phyloP scores from a whole-genome alignment of 192 early-diverging fungal genomes.

The Entomortierella parvispora region DNA sequence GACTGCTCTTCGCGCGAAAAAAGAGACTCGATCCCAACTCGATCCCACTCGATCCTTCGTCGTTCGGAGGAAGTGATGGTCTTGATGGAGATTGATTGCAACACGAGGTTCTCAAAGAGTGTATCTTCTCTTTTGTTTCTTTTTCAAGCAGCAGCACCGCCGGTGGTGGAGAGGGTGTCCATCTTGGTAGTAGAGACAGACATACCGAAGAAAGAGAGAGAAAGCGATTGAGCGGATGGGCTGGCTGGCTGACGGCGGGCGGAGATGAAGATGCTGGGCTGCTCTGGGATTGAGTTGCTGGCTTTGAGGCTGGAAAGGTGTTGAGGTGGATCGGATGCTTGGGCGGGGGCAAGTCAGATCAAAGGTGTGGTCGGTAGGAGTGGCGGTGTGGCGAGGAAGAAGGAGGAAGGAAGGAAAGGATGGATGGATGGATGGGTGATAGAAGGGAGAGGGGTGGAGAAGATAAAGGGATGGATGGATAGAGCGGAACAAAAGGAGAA shows the following conservation, averaged over 20 bases:
- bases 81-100: too few relatives aligned
- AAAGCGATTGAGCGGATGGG: background rate
- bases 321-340: too few relatives aligned
- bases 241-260: background rate
- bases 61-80: background rate
- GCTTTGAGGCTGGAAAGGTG: too few relatives aligned
- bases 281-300: too few relatives aligned
- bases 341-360: too few relatives aligned
- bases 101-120: background rate
- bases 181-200: conserved; percentile 52
- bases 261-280: background rate
- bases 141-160: background rate
- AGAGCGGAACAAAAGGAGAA: too few relatives aligned
- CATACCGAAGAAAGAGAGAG: conserved; percentile 28
- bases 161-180: conserved; percentile 38
- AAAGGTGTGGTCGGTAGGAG: too few relatives aligned
- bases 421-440: background rate
- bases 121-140: too few relatives aligned
- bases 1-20: too few relatives aligned
- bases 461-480: background rate
- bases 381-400: too few relatives aligned
- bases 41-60: background rate
- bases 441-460: too few relatives aligned
- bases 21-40: background rate
- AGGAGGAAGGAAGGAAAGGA: too few relatives aligned